Evolutionary conservation across 768 basidiomycete species (phyloP).

Genomic region (Termitomyces sp.): DNA sequence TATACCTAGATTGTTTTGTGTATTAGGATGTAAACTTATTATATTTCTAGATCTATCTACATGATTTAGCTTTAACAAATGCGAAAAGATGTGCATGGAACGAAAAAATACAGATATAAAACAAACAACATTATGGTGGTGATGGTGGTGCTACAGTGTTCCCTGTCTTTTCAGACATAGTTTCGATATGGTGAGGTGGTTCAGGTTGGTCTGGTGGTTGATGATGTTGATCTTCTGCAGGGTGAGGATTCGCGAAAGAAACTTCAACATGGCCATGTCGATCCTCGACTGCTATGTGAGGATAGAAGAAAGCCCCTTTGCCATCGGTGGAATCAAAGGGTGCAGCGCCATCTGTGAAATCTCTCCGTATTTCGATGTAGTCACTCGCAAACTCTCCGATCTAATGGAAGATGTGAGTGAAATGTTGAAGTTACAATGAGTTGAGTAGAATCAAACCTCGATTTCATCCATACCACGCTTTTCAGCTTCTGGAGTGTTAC

Average conservation of each 20-base stretch:
- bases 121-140: slow-evolving; percentile 7
- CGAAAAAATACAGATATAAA: slow-evolving; percentile 9
- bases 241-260: slow-evolving; percentile 15
- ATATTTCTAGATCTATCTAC: neutral
- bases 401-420: slow-evolving; percentile 24
- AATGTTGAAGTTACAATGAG: neutral
- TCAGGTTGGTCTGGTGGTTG: slow-evolving; percentile 4
- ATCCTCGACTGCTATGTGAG: slow-evolving; percentile 33
- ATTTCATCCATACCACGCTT: slow-evolving; percentile 66
- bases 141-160: slow-evolving; percentile 16
- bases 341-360: slow-evolving; percentile 54
- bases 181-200: slow-evolving; percentile 14
- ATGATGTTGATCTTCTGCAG: neutral
- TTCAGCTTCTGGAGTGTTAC: slow-evolving; percentile 54
- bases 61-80: neutral
- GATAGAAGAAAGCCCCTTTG: slow-evolving; percentile 17
- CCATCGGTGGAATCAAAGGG: slow-evolving; percentile 30
- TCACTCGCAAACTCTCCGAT: slow-evolving; percentile 70
- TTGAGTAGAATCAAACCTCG: slow-evolving; percentile 42
- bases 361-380: slow-evolving; percentile 66
- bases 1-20: neutral
- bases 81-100: neutral
- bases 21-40: slow-evolving; percentile 2
- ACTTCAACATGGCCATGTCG: slow-evolving; percentile 35
- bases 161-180: slow-evolving; percentile 29